A percentile compares a stretch with the other conserved stretches of the same genome.
These are phyloP conservation scores for Polyporus arcularius DNA, from an alignment of 768 basidiomycete species.

Conservation along the genomic window DNA sequence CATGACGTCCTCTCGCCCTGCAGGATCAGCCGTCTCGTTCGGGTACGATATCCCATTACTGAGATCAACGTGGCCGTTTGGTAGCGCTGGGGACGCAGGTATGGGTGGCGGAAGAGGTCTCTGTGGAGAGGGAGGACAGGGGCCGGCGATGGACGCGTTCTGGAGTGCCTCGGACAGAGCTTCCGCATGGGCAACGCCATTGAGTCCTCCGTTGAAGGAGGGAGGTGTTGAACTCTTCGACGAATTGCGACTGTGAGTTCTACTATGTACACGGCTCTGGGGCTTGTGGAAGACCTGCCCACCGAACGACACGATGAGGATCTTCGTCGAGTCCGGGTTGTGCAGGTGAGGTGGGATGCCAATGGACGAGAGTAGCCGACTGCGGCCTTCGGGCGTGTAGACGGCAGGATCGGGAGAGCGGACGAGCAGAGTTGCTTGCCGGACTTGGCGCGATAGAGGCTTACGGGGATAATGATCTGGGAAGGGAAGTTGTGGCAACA, in stretches of 20 bases:
- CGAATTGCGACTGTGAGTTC: conserved; percentile 32
- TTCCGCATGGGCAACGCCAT: neutral
- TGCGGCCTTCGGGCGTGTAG: conserved; percentile 57
- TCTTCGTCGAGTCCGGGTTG: conserved; percentile 49
- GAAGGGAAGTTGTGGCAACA: conserved; percentile 49
- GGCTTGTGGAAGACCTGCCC: conserved; percentile 72
- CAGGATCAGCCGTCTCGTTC: neutral
- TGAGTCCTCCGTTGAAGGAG: neutral
- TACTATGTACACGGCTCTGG: conserved; percentile 38
- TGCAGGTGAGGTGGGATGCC: conserved; percentile 58
- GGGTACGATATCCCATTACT: too few relatives aligned
- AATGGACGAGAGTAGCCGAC: conserved; percentile 52
- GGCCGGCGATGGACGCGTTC: too few relatives aligned
- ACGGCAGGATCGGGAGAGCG: conserved; percentile 52
- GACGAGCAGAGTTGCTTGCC: conserved; percentile 68
- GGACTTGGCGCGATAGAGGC: conserved; percentile 39
- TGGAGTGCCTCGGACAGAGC: too few relatives aligned
- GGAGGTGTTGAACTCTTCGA: neutral
- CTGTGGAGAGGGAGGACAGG: too few relatives aligned
- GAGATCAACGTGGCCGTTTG: too few relatives aligned
- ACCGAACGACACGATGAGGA: conserved; percentile 80
- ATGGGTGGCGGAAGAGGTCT: too few relatives aligned
- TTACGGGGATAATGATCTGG: conserved; percentile 24
- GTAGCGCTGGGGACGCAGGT: too few relatives aligned
- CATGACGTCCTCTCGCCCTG: too few relatives aligned